phyloP scores from a whole-genome alignment of 163 green algal genomes.

The Coccomyxa subellipsoidea region DNA sequence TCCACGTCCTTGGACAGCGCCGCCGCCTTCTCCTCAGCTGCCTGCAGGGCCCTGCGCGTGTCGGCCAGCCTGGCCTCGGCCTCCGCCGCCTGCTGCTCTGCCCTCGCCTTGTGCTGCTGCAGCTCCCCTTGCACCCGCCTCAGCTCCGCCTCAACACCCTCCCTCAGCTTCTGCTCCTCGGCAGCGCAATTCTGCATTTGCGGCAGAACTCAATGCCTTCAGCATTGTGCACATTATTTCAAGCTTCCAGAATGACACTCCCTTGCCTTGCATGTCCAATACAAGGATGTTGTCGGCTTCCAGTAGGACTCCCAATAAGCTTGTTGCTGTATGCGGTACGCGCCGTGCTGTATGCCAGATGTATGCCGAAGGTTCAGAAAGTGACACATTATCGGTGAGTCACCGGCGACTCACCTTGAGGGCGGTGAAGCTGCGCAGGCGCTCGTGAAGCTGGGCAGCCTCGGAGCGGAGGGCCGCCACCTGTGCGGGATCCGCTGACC shows the following conservation, averaged over 20 bases:
- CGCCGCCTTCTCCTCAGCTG: background rate
- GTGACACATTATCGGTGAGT: background rate
- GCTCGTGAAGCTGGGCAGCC: conserved; percentile 33
- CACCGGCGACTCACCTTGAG: conserved; percentile 12
- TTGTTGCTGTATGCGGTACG: too few species aligned
- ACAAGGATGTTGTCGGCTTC: too few species aligned
- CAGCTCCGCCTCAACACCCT: background rate
- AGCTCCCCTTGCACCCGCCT: background rate
- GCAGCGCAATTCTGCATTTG: background rate
- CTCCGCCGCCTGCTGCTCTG: background rate
- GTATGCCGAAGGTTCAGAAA: too few species aligned
- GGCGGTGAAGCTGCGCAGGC: conserved; percentile 25
- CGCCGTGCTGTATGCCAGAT: too few species aligned
- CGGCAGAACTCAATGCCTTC: too few species aligned
- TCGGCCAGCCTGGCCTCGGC: background rate
- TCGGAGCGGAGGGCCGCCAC: conserved; percentile 52
- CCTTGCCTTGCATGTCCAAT: too few species aligned
- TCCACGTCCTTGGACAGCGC: background rate
- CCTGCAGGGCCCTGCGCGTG: too few species aligned
- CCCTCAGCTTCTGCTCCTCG: background rate
- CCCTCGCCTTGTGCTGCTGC: background rate
- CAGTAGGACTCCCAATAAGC: too few species aligned
- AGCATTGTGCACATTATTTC: too few species aligned
- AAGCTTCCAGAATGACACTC: too few species aligned
- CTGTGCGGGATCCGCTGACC: conserved; percentile 46